These are phyloP conservation scores for Malus hybrid DNA, from an alignment of 331 rosid genomes.

Conservation along the genomic window DNA sequence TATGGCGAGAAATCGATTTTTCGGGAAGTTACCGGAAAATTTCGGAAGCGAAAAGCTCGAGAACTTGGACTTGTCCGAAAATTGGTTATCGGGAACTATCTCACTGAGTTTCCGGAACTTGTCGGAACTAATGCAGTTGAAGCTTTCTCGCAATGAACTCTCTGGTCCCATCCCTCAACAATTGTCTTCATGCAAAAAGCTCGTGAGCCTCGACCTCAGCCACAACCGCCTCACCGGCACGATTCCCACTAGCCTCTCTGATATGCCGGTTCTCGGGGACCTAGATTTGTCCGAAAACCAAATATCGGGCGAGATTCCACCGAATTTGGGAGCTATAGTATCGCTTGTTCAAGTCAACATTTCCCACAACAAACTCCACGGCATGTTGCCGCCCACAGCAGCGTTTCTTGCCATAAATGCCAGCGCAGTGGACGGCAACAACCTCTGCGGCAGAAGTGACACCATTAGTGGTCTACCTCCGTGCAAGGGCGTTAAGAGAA, in stretches of 20 bases:
- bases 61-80: slow-evolving; percentile 58
- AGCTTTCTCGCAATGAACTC: slow-evolving; percentile 58
- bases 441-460: slow-evolving; percentile 43
- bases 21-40: slow-evolving; percentile 48
- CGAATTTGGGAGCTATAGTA: slow-evolving; percentile 32
- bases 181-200: slow-evolving; percentile 46
- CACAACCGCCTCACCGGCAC: slow-evolving; percentile 51
- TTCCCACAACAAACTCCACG: slow-evolving; percentile 68
- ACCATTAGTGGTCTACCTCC: slow-evolving; percentile 48
- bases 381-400: slow-evolving; percentile 59
- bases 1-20: slow-evolving; percentile 51
- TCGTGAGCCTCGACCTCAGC: slow-evolving; percentile 64
- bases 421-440: slow-evolving; percentile 64
- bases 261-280: slow-evolving; percentile 66
- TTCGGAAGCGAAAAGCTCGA: slow-evolving; percentile 50
- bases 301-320: slow-evolving; percentile 68
- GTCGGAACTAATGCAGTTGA: slow-evolving; percentile 43
- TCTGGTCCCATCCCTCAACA: slow-evolving; percentile 52
- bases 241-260: slow-evolving; percentile 41
- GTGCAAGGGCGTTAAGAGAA: slow-evolving; percentile 29
- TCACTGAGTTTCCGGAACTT: slow-evolving; percentile 21
- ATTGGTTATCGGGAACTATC: slow-evolving; percentile 47
- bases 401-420: slow-evolving; percentile 67
- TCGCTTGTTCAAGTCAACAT: slow-evolving; percentile 78
- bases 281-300: slow-evolving; percentile 75